Percentiles rank a stretch among this genome's conserved stretches.
These are phyloP conservation scores for Trichoderma breve DNA, from an alignment of 2,329 filamentous ascomycete genomes.

Conservation along the genomic window DNA sequence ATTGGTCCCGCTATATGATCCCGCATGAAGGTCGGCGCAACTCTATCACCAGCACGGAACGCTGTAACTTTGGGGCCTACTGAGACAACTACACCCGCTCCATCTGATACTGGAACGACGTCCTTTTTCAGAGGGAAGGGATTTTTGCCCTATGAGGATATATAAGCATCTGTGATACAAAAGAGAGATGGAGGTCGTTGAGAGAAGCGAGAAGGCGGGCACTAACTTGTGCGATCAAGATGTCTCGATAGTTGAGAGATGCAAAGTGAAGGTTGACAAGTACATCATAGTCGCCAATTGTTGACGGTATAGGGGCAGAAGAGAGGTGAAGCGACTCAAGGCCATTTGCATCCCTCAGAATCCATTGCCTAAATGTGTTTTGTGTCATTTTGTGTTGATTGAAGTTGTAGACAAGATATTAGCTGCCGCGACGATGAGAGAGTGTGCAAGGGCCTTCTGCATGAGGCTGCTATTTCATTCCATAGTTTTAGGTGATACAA, in stretches of 20 bases:
- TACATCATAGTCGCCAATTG: background rate
- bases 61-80: background rate
- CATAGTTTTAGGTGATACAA: no score
- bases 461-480: background rate
- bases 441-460: background rate
- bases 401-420: background rate
- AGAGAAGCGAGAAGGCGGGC: background rate
- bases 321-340: background rate
- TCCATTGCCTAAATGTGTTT: background rate
- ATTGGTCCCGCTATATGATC: background rate
- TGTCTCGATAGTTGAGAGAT: background rate
- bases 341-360: background rate
- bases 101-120: background rate
- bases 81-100: background rate
- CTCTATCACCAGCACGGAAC: background rate
- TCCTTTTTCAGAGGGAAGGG: background rate
- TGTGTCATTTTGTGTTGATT: background rate
- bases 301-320: background rate
- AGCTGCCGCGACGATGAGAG: background rate
- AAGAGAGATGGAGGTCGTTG: background rate
- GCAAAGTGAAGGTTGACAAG: background rate
- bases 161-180: background rate
- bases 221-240: background rate
- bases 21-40: background rate
- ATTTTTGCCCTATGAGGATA: background rate